A percentile compares a stretch with the other conserved stretches of the same genome.
Evolutionary conservation across 495 filamentous ascomycete species (phyloP).

Genomic region (Talaromyces ruber): DNA sequence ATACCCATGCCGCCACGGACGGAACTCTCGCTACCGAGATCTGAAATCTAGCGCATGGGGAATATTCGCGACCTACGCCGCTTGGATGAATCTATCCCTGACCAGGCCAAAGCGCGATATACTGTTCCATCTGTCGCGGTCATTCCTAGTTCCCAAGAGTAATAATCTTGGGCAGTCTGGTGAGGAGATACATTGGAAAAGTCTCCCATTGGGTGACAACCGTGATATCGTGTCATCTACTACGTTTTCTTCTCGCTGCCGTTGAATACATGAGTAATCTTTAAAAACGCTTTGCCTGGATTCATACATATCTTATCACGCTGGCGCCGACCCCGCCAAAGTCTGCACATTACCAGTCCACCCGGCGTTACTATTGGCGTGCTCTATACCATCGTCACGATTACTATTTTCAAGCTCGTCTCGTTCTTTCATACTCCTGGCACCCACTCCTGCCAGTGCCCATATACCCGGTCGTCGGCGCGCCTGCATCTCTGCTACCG

Average conservation of each 20-base stretch:
- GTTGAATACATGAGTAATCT: too few species aligned
- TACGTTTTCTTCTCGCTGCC: too few species aligned
- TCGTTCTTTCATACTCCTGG: constrained; percentile 25
- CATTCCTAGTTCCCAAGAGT: too few species aligned
- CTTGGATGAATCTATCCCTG: too few species aligned
- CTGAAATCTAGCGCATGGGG: not conserved
- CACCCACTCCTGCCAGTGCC: constrained; percentile 37
- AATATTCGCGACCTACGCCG: too few species aligned
- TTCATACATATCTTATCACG: not conserved
- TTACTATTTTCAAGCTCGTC: constrained; percentile 8
- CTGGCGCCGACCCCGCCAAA: not conserved
- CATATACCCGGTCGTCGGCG: constrained; percentile 36
- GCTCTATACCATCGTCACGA: not conserved
- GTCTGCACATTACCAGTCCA: not conserved
- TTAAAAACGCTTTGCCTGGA: too few species aligned
- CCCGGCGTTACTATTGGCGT: not conserved
- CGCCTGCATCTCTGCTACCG: constrained; percentile 38
- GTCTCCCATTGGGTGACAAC: too few species aligned
- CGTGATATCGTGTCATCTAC: too few species aligned
- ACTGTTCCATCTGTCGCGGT: too few species aligned
- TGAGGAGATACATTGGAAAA: too few species aligned
- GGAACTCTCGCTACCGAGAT: not conserved
- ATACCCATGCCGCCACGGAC: not conserved
- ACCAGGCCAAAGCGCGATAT: too few species aligned
- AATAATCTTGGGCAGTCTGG: too few species aligned